Evolutionary conservation across 345 rosid species (phyloP).

Genomic region (Theobroma cacao): DNA sequence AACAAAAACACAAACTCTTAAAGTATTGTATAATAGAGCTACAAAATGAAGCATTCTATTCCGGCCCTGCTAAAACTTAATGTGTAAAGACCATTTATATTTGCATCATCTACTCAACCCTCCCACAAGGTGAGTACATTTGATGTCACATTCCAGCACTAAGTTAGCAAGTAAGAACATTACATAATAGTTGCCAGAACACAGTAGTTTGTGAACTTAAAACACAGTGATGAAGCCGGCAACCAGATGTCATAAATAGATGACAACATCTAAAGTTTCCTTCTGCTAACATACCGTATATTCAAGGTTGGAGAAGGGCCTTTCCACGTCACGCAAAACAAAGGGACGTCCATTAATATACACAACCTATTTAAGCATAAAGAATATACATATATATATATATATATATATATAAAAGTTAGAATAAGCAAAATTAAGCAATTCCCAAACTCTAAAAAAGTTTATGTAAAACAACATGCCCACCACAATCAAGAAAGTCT

Average conservation of each 20-base stretch:
- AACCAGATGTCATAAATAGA: constrained; percentile 4
- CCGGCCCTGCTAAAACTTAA: background rate
- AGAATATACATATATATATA: background rate
- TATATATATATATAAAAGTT: constrained; percentile 14
- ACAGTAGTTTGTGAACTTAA: background rate
- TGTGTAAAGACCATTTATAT: background rate
- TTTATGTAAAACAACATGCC: background rate
- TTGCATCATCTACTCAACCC: constrained; percentile 4
- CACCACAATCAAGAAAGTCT: background rate
- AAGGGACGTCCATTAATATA: constrained; percentile 93
- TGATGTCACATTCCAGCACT: background rate
- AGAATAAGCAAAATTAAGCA: background rate
- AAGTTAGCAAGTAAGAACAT: background rate
- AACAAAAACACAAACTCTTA: background rate
- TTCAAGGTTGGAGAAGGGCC: constrained; percentile 97
- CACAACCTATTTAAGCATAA: constrained; percentile 62
- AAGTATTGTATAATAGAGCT: background rate
- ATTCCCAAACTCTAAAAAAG: constrained; percentile 5
- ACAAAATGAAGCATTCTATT: background rate
- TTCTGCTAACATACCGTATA: constrained; percentile 60
- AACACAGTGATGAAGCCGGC: background rate
- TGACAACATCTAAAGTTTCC: constrained; percentile 5
- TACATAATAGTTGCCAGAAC: background rate
- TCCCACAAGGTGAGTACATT: constrained; percentile 5
- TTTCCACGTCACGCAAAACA: constrained; percentile 94